These are phyloP conservation scores for Barnettozyma sucrosica DNA, from an alignment of 805 yeast species.

Conservation along the genomic window DNA sequence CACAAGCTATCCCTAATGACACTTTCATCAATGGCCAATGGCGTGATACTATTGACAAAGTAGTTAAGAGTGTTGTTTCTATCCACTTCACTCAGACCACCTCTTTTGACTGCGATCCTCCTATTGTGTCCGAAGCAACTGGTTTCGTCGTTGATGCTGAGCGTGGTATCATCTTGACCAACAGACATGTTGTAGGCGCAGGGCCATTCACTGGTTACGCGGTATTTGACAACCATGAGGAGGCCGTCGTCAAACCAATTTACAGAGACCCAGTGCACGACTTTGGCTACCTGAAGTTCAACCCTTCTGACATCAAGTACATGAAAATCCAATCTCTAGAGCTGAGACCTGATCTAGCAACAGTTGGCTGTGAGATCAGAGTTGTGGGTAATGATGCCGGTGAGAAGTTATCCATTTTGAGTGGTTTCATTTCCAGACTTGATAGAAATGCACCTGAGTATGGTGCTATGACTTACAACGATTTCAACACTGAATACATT, in stretches of 20 bases:
- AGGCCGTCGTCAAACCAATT: constrained; percentile 76
- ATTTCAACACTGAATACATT: constrained; percentile 88
- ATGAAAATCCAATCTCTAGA: constrained; percentile 63
- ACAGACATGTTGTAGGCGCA: constrained; percentile 92
- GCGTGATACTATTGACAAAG: constrained; percentile 77
- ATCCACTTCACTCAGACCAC: constrained; percentile 85
- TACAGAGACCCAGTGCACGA: constrained; percentile 95
- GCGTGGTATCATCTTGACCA: constrained; percentile 80
- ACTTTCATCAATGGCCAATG: constrained; percentile 39
- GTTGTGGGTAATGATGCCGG: constrained; percentile 97
- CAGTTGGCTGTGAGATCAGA: constrained; percentile 88
- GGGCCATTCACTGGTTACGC: constrained; percentile 92
- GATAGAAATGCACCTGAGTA: constrained; percentile 95
- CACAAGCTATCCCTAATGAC: constrained; percentile 5
- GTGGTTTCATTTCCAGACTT: constrained; percentile 73
- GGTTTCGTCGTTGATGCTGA: constrained; percentile 88
- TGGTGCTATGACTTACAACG: constrained; percentile 82
- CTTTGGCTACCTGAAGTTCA: constrained; percentile 80
- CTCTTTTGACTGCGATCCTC: constrained; percentile 79
- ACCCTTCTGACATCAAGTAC: constrained; percentile 66
- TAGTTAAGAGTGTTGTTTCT: constrained; percentile 82
- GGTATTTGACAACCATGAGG: constrained; percentile 92
- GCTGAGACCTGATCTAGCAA: constrained; percentile 75
- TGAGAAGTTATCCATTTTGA: constrained; percentile 80
- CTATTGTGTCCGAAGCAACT: constrained; percentile 85